Conservation (phyloP, 192 early-diverging fungal genomes). For the Thamnidium elegans region DNA sequence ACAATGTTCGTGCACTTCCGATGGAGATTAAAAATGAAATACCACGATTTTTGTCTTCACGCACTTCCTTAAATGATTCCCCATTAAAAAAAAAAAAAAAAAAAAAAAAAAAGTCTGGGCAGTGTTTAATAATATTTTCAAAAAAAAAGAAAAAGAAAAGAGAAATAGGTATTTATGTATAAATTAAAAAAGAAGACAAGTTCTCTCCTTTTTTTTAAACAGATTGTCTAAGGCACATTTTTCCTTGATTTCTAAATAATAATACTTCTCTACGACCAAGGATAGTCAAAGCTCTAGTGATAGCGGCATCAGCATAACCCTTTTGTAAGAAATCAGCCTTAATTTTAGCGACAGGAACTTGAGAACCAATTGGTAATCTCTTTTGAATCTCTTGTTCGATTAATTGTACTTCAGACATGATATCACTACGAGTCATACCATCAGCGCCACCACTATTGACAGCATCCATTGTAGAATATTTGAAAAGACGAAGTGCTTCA, state of each 20-base stretch:
- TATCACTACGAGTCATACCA: constrained; percentile 73
- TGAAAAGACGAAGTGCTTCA: constrained; percentile 97
- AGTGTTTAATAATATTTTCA: too few species aligned
- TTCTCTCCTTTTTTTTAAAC: constrained; percentile 23
- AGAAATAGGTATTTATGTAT: too few species aligned
- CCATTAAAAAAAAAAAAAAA: too few species aligned
- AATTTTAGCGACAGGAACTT: constrained; percentile 51
- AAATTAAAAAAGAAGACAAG: too few species aligned
- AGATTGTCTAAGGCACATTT: constrained; percentile 35
- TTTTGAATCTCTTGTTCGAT: constrained; percentile 83
- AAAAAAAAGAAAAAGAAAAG: too few species aligned
- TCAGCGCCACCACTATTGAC: constrained; percentile 85
- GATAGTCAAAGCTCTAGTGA: constrained; percentile 73
- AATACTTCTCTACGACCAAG: constrained; percentile 78
- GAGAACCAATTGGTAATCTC: constrained; percentile 86
- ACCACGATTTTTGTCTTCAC: too few species aligned
- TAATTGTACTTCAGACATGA: constrained; percentile 71
- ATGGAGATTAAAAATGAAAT: too few species aligned
- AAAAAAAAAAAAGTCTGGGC: too few species aligned
- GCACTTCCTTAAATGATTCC: too few species aligned
- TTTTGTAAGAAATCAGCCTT: constrained; percentile 46
- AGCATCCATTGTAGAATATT: constrained; percentile 96
- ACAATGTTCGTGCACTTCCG: too few species aligned
- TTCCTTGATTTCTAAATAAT: constrained; percentile 77
- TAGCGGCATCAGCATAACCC: constrained; percentile 53